phyloP scores from a whole-genome alignment of 169 alveolate genomes.

The Toxoplasma gondii region DNA sequence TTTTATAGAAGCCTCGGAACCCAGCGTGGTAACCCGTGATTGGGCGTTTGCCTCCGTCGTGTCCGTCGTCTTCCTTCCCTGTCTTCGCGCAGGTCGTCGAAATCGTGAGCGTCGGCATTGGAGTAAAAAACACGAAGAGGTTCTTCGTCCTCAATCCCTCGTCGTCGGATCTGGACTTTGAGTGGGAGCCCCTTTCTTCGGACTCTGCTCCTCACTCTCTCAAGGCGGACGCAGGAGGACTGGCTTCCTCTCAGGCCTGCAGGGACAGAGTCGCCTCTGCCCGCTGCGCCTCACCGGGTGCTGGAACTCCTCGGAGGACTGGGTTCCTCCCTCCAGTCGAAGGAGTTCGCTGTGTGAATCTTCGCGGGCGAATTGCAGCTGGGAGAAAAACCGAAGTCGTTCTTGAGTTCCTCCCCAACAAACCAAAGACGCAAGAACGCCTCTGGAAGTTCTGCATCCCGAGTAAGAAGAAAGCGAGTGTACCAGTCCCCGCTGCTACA shows the following conservation, averaged over 20 bases:
- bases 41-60: not conserved
- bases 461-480: slow-evolving; percentile 31
- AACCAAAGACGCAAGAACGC: slow-evolving; percentile 89
- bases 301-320: slow-evolving; percentile 61
- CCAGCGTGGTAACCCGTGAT: too few relatives aligned
- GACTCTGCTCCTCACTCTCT: not conserved
- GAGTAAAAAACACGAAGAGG: slow-evolving; percentile 89
- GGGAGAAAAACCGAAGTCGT: slow-evolving; percentile 93
- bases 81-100: slow-evolving; percentile 80
- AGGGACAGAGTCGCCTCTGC: slow-evolving; percentile 73
- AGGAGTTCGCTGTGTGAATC: slow-evolving; percentile 86
- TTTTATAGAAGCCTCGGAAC: too few relatives aligned
- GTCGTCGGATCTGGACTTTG: slow-evolving; percentile 90
- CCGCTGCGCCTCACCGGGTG: not conserved
- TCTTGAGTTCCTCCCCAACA: slow-evolving; percentile 91
- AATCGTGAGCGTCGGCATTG: slow-evolving; percentile 90
- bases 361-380: slow-evolving; percentile 88
- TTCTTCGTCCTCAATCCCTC: slow-evolving; percentile 94
- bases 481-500: not conserved
- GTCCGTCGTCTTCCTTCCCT: not conserved
- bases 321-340: slow-evolving; percentile 51
- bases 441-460: slow-evolving; percentile 91
- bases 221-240: not conserved
- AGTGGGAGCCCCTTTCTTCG: slow-evolving; percentile 81
- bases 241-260: not conserved